Conservation (phyloP, 2,329 filamentous ascomycete species). For the Amphichorda felina region DNA sequence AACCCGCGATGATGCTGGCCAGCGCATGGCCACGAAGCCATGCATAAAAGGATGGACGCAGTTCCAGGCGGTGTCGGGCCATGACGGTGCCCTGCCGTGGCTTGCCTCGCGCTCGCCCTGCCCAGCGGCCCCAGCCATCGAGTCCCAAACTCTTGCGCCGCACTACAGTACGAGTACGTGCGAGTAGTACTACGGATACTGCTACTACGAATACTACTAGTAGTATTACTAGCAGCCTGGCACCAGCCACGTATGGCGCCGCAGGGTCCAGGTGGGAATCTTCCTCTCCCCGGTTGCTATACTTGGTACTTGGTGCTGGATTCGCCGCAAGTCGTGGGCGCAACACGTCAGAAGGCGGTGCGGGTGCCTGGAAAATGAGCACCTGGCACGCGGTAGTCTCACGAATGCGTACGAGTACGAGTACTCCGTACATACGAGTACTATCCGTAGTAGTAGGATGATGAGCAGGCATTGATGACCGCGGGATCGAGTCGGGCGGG, state of each 20-base stretch:
- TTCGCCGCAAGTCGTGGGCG: background rate
- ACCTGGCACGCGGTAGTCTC: no score
- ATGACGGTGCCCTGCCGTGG: background rate
- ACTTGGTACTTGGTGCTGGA: background rate
- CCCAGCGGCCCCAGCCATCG: no score
- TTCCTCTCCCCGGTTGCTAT: background rate
- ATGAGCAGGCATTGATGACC: conserved; percentile 1
- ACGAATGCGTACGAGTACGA: no score
- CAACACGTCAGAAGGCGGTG: background rate
- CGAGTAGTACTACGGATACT: no score
- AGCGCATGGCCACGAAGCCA: conserved; percentile 28
- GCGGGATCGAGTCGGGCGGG: conserved; percentile 3
- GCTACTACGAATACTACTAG: no score
- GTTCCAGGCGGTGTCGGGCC: background rate
- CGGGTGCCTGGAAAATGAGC: background rate
- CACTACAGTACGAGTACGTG: no score
- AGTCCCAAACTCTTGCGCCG: no score
- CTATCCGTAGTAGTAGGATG: no score
- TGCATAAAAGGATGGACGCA: conserved; percentile 23
- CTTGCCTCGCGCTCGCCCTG: background rate
- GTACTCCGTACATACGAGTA: no score
- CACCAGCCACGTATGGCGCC: conserved; percentile 1
- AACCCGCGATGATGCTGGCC: conserved; percentile 2
- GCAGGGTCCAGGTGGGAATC: background rate
- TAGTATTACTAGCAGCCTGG: no score